Conservation (phyloP, 768 basidiomycete species). For the Tulasnella sp. region DNA sequence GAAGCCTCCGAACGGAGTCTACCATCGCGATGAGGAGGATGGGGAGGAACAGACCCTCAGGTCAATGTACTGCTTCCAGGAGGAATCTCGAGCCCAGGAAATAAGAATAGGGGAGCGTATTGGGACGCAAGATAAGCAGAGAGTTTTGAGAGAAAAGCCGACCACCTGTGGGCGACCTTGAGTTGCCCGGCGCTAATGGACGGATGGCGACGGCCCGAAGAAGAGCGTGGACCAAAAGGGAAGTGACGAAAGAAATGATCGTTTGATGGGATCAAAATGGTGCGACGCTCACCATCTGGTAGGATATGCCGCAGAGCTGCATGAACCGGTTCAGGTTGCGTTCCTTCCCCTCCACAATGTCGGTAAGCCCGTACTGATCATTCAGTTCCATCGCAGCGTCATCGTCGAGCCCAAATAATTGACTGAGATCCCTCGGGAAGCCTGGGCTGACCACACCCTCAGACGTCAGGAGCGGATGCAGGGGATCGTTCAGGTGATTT, state of each 20-base stretch:
- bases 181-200: background rate
- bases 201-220: no score
- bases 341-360: slow-evolving; percentile 32
- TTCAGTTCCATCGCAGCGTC: slow-evolving; percentile 24
- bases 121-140: no score
- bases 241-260: no score
- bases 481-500: slow-evolving; percentile 30
- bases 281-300: slow-evolving; percentile 40
- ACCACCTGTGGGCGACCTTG: background rate
- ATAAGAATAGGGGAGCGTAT: no score
- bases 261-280: background rate
- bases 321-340: slow-evolving; percentile 46
- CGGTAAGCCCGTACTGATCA: slow-evolving; percentile 27
- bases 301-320: slow-evolving; percentile 45
- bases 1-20: no score
- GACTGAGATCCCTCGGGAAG: slow-evolving; percentile 43
- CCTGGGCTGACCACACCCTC: slow-evolving; percentile 37
- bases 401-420: slow-evolving; percentile 45
- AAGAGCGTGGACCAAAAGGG: no score
- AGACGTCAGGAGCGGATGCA: slow-evolving; percentile 39
- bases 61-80: no score
- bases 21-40: no score
- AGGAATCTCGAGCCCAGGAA: no score
- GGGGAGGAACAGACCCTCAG: no score
- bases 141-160: no score